These are phyloP conservation scores for Tritrichomonas foetus DNA, from an alignment of 208 protist species.

Conservation along the genomic window DNA sequence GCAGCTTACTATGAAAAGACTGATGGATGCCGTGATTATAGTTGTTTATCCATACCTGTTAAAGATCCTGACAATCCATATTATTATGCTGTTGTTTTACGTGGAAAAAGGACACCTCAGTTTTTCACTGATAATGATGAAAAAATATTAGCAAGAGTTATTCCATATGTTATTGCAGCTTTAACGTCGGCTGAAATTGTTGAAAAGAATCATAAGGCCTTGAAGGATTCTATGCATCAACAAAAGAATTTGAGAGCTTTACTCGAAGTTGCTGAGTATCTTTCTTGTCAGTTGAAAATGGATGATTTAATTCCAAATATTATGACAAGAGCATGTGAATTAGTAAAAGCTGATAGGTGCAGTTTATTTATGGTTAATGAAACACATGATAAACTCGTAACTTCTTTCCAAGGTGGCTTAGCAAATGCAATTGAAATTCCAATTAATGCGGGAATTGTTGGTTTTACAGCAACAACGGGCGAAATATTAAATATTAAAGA, in stretches of 20 bases:
- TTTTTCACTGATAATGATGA: slow-evolving; percentile 20
- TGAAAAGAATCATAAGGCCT: not conserved
- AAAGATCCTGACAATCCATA: not conserved
- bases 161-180: not conserved
- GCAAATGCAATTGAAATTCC: not conserved
- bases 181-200: not conserved
- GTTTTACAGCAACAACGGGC: not conserved
- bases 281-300: not conserved
- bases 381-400: not conserved
- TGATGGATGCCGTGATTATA: not conserved
- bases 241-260: not conserved
- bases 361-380: not conserved
- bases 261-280: not conserved
- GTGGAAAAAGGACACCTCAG: not conserved
- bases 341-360: not conserved
- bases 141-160: not conserved
- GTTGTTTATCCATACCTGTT: not conserved
- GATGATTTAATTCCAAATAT: not conserved
- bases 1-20: not conserved
- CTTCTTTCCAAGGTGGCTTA: not conserved
- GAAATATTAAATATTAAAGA: not conserved
- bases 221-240: not conserved
- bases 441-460: slow-evolving; percentile 17
- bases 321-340: not conserved
- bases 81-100: not conserved